Evolutionary conservation across 2,329 filamentous ascomycete species (phyloP), one percentile per base, ranked within the genome.

Genomic region (Chrysosporium queenslandicum): DNA sequence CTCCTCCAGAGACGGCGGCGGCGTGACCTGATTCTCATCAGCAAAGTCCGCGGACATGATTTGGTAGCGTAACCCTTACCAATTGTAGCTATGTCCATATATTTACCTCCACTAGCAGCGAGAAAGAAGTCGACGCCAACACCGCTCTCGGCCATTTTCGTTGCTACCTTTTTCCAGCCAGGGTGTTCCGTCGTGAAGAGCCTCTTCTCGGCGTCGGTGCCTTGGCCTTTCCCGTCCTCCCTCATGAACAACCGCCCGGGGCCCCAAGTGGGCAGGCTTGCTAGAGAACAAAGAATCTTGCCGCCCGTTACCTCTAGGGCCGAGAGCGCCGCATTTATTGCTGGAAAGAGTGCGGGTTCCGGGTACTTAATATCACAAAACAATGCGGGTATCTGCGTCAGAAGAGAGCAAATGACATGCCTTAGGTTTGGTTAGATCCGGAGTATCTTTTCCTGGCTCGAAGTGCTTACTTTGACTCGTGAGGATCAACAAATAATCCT

Each of bases 81-180:
- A 60, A 97, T 85, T 2, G 91, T 95, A 30, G 89, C 91, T 64
- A 97, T 83, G 62, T 97, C 91, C 43, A 96, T 79, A 68, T 95
- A 97, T 14, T 86, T 87, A 47, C 91, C 91, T 42, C 86, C 86
- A 1, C 92, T 88, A 9, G 92, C 85, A 20, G 89, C 90, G 61
- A 98, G 76, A 74, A 98, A 98, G 74, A 97, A 92, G 68, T 98
- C 92, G 11, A 87, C 79, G 51, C 92, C 92, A 54, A 95, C 80
- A 29, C 92, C 92, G 29, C 82, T 78, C 51, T 90, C 83, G 0
- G 91, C 85, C 83, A 97, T 86, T 65, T 89, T 91, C 62, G 86
- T 85, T 0, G 89, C 87, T 7, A 84, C 75, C 68, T 94, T 94
- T 66, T 82, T 86, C 83, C 87, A 98, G 2, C 78, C 85, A 18